A percentile compares a stretch with the other conserved stretches of the same genome.
Conservation (phyloP, 2,329 filamentous ascomycete species). For the Sordariomycetes sp. region DNA sequence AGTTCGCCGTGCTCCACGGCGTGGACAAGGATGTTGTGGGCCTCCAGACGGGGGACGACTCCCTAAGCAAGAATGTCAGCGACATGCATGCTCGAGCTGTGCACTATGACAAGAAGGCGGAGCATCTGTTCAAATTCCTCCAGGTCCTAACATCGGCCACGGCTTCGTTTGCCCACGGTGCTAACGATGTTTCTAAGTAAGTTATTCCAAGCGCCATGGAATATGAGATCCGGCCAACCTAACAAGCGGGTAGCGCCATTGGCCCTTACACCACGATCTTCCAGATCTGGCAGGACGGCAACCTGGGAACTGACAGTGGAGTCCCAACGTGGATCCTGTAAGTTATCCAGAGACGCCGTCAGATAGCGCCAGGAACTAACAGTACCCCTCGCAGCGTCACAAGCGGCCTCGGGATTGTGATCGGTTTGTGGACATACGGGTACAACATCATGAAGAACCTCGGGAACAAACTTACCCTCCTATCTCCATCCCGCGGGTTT, state of each 20-base stretch:
- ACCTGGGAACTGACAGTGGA: constrained; percentile 28
- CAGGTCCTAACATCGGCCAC: constrained; percentile 51
- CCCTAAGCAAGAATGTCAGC: constrained; percentile 40
- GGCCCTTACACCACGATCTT: constrained; percentile 54
- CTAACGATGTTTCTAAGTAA: constrained; percentile 46
- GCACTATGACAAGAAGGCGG: constrained; percentile 51
- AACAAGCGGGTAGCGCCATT: constrained; percentile 34
- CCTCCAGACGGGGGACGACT: constrained; percentile 20
- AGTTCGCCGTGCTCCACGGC: constrained; percentile 35
- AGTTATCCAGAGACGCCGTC: background rate
- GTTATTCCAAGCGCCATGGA: constrained; percentile 19
- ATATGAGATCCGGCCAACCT: constrained; percentile 6
- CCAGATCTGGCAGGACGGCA: constrained; percentile 43
- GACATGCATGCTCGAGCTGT: constrained; percentile 44
- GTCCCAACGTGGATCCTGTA: constrained; percentile 51
- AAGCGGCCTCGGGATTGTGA: constrained; percentile 37
- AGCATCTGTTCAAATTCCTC: constrained; percentile 50
- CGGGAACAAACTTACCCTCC: constrained; percentile 50
- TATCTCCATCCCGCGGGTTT: constrained; percentile 48
- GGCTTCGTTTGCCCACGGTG: constrained; percentile 54
- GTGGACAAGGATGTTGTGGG: constrained; percentile 29
- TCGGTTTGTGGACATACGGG: constrained; percentile 50
- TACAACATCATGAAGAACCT: constrained; percentile 56
- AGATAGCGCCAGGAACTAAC: background rate
- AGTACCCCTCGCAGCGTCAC: constrained; percentile 19